A percentile compares a stretch with the other conserved stretches of the same genome.
Conservation (phyloP, 2,329 filamentous ascomycete genomes). For the Metarhizium sp. region DNA sequence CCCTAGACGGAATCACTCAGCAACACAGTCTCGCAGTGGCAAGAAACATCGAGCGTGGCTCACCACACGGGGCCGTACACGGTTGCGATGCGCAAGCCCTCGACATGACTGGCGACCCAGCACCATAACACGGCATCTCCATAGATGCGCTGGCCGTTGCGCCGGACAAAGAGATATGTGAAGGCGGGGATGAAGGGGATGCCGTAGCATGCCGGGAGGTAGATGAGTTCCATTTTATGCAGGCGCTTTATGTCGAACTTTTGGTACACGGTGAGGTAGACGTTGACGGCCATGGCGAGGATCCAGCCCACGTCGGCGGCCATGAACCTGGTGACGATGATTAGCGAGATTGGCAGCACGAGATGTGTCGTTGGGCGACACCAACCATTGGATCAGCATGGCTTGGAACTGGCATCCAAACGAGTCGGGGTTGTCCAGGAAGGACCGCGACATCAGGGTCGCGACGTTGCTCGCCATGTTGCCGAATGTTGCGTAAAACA, state of each 20-base stretch:
- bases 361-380: background rate
- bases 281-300: conserved; percentile 69
- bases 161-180: conserved; percentile 50
- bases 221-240: conserved; percentile 55
- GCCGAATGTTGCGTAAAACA: background rate
- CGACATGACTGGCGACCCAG: conserved; percentile 56
- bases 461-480: conserved; percentile 28
- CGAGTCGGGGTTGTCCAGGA: conserved; percentile 32
- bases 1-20: background rate
- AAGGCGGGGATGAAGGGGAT: conserved; percentile 57
- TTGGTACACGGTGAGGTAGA: conserved; percentile 66
- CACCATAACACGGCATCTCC: conserved; percentile 68
- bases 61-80: conserved; percentile 59
- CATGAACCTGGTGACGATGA: conserved; percentile 49
- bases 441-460: conserved; percentile 53
- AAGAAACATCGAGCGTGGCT: background rate
- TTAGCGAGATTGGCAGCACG: background rate
- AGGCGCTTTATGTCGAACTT: conserved; percentile 55
- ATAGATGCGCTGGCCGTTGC: conserved; percentile 47
- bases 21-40: background rate
- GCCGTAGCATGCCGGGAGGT: conserved; percentile 58
- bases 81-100: conserved; percentile 55
- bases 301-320: conserved; percentile 64
- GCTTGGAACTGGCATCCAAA: conserved; percentile 55
- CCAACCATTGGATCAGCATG: conserved; percentile 68